phyloP scores from a whole-genome alignment of 2,329 filamentous ascomycete genomes.

The Scorias spongiosa region DNA sequence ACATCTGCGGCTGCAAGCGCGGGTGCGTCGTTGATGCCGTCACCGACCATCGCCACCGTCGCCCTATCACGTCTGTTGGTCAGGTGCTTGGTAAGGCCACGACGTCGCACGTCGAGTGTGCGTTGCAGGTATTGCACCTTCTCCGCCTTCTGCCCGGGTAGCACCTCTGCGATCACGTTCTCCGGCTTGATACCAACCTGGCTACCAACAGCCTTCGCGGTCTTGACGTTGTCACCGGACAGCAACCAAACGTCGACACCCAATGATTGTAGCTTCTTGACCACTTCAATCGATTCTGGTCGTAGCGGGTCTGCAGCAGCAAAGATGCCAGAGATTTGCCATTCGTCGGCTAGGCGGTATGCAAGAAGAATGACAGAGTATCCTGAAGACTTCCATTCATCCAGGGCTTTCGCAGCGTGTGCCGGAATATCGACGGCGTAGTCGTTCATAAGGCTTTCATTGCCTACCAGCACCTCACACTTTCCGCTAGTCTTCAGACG shows the following conservation, averaged over 20 bases:
- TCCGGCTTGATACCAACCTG: conserved; percentile 56
- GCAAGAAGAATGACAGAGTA: conserved; percentile 28
- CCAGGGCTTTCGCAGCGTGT: conserved; percentile 11
- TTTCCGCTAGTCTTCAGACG: not conserved
- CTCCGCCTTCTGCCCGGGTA: conserved; percentile 68
- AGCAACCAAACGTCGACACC: conserved; percentile 79
- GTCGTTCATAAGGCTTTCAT: conserved; percentile 49
- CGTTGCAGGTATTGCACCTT: conserved; percentile 42
- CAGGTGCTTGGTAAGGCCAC: conserved; percentile 5
- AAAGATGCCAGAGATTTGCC: conserved; percentile 47
- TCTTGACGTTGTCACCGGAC: conserved; percentile 78
- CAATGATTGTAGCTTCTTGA: conserved; percentile 42
- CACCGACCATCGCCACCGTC: conserved; percentile 69
- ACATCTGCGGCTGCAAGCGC: conserved; percentile 68
- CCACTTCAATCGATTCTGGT: conserved; percentile 40
- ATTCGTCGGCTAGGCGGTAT: conserved; percentile 9
- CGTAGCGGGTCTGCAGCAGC: conserved; percentile 72
- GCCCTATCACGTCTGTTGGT: conserved; percentile 21
- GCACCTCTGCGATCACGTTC: conserved; percentile 74
- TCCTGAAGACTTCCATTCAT: conserved; percentile 26
- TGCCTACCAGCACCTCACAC: conserved; percentile 50
- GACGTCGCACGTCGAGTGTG: conserved; percentile 3
- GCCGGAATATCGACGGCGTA: conserved; percentile 18
- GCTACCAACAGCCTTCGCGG: conserved; percentile 61
- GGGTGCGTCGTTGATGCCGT: conserved; percentile 76